Base-by-base conservation (phyloP, 176 grass and related monocot species). In the Paspalum notatum region DNA sequence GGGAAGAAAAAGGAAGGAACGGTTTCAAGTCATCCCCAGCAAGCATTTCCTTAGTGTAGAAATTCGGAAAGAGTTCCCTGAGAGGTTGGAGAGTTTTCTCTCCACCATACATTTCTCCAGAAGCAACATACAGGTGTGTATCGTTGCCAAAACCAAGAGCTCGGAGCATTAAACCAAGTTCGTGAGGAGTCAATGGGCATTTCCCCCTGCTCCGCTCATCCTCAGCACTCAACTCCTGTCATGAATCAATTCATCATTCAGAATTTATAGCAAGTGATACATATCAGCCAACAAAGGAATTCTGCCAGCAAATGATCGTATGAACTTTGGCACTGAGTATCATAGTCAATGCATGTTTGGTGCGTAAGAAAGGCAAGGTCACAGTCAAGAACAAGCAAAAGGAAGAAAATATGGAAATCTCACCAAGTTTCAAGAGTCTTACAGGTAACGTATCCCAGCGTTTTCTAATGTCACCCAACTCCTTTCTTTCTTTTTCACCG, bases 41-140 rank as follows among this genome's bases (percentile, higher is more conserved):
- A 82, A 98, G 92, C 75, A 91, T 89, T 66, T 98, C 92, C 81
- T 98, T 98, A 12, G 92, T 98, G 82, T 91, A 93, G 20, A 87
- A 95, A 56, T 98, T 94, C 48, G 95, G 92, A 85, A 98, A 98
- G 60, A 98, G 85, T 41, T 88, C 84, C 64, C 81, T 91, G 52
- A 98, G 88, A 83, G 95, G 90, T 18, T 75, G 76, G 48, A 98
- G 84, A 43, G 90, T 93, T 78, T 85, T 80, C 81, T 93, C 90
- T 71, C 95, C 95, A 12, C 92, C 95, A 85, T 98, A 98, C 83
- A 98, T 98, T 93, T 95, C 95, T 66, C 95, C 95, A 59, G 92
- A 98, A 67, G 95, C 92, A 70, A 95, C 86, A 85, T 93, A 98
- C 12, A 98, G 54, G 88, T 84, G 89, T 5, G 95, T 95, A 37